phyloP scores from a whole-genome alignment of 495 filamentous ascomycete genomes.

The Trichocladium uniseriatum region DNA sequence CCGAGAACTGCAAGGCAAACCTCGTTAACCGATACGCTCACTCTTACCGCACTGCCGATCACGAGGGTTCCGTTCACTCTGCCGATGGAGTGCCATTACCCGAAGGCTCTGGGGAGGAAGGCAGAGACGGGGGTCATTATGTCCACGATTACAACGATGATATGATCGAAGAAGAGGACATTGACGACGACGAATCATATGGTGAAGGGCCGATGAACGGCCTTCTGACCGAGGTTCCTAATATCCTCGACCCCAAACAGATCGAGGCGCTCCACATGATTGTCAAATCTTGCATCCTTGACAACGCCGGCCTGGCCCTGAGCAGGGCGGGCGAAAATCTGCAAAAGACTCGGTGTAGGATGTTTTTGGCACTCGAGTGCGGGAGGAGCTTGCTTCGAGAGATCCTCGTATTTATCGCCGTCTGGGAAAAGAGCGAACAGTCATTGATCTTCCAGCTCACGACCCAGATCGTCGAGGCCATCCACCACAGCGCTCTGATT shows the following conservation, averaged over 20 bases:
- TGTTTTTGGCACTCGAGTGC: conserved; percentile 75
- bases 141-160: conserved; percentile 39
- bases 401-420: conserved; percentile 88
- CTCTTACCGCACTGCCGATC: conserved; percentile 51
- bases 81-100: conserved; percentile 22
- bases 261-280: conserved; percentile 95
- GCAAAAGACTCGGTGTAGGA: conserved; percentile 77
- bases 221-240: conserved; percentile 83
- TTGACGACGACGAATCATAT: conserved; percentile 72
- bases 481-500: conserved; percentile 77
- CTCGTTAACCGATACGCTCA: conserved; percentile 40
- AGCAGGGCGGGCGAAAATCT: conserved; percentile 58
- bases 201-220: conserved; percentile 79
- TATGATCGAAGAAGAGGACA: conserved; percentile 58
- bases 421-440: conserved; percentile 87
- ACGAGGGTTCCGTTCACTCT: conserved; percentile 47
- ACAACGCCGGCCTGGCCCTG: conserved; percentile 48
- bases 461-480: conserved; percentile 87
- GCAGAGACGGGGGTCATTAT: conserved; percentile 31
- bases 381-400: conserved; percentile 82
- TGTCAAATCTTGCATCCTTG: conserved; percentile 79
- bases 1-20: conserved; percentile 39
- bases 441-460: conserved; percentile 92
- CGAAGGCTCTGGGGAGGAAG: conserved; percentile 45
- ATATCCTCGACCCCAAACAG: conserved; percentile 83